These are phyloP conservation scores for Powellomyces hirtus DNA, from an alignment of 192 early-diverging fungal genomes.

Conservation along the genomic window DNA sequence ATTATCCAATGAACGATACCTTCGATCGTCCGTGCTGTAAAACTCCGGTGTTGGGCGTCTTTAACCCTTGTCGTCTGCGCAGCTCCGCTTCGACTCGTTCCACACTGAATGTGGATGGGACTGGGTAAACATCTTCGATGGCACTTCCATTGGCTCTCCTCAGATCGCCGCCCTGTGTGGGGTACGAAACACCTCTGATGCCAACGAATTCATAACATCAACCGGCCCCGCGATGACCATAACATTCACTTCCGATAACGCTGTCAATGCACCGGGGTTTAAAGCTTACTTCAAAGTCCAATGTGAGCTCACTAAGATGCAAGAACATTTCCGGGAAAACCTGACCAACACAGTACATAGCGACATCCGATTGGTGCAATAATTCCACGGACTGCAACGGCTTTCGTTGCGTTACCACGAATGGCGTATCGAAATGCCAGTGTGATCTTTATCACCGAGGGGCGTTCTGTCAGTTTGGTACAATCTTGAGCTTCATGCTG, in stretches of 20 bases:
- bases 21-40: too few species aligned
- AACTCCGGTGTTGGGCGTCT: too few species aligned
- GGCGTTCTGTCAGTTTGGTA: constrained; percentile 29
- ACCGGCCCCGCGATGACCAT: constrained; percentile 17
- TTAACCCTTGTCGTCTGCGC: too few species aligned
- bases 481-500: too few species aligned
- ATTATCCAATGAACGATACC: too few species aligned
- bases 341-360: too few species aligned
- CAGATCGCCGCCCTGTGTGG: constrained; percentile 30
- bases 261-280: constrained; percentile 25
- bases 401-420: constrained; percentile 6
- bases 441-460: constrained; percentile 27
- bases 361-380: too few species aligned
- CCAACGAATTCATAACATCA: constrained; percentile 21
- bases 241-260: constrained; percentile 25
- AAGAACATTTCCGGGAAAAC: too few species aligned
- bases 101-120: constrained; percentile 34
- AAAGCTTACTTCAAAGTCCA: constrained; percentile 25
- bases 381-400: constrained; percentile 23
- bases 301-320: constrained; percentile 26
- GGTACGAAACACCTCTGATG: constrained; percentile 5
- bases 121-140: constrained; percentile 23
- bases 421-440: constrained; percentile 17
- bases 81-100: constrained; percentile 15
- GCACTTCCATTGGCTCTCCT: not conserved